These are phyloP conservation scores for Magnaporthiopsis rhizophila DNA, from an alignment of 2,329 filamentous ascomycete genomes.

Conservation along the genomic window DNA sequence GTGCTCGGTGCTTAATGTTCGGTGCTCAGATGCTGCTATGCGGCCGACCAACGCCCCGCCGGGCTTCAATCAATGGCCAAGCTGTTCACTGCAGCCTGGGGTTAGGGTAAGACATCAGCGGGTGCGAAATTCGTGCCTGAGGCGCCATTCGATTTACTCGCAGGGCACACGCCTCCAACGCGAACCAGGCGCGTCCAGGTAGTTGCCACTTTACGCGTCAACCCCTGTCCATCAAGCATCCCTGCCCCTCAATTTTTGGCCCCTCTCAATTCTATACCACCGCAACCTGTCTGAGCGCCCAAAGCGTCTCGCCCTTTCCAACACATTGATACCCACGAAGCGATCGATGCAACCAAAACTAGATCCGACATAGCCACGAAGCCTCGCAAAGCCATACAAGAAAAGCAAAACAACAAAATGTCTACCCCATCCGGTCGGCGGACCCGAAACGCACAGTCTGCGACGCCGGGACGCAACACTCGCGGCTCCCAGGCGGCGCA, in stretches of 20 bases:
- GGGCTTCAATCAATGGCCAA: constrained; percentile 3
- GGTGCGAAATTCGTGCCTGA: too few relatives aligned
- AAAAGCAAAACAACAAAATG: constrained; percentile 31
- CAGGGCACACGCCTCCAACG: background rate
- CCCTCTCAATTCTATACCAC: background rate
- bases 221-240: constrained; percentile 9
- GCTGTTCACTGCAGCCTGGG: background rate
- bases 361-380: background rate
- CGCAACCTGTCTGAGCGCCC: background rate
- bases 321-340: background rate
- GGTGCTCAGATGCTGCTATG: background rate
- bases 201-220: constrained; percentile 32
- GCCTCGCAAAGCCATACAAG: background rate
- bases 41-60: background rate
- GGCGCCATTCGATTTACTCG: too few relatives aligned
- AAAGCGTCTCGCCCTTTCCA: background rate
- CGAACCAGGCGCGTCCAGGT: constrained; percentile 10
- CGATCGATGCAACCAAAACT: background rate
- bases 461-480: constrained; percentile 31
- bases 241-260: background rate
- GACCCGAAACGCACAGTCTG: constrained; percentile 43
- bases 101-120: too few relatives aligned
- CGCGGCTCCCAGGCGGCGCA: constrained; percentile 21
- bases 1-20: background rate
- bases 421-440: constrained; percentile 54